Conservation (phyloP, 148 eudicot genomes). For the Chenopodium suecicum region DNA sequence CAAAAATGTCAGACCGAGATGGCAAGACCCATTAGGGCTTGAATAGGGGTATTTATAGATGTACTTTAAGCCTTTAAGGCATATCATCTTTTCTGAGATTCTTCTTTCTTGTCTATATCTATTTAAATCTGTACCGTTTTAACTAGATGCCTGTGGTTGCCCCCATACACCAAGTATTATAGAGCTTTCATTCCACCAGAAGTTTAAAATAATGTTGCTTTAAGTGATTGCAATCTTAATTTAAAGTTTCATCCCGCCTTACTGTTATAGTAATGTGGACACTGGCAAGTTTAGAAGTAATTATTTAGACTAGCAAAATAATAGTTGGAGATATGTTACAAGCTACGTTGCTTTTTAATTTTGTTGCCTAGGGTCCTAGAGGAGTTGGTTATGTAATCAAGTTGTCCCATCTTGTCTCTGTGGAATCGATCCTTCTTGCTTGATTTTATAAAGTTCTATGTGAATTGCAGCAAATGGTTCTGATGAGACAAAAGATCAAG, state of each 20-base stretch:
- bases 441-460: slow-evolving; percentile 1
- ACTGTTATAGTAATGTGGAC: background rate
- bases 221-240: too few species aligned
- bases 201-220: background rate
- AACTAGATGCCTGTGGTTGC: too few species aligned
- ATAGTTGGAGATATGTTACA: background rate
- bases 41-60: too few species aligned
- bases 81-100: too few species aligned
- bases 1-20: too few species aligned
- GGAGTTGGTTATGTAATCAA: background rate
- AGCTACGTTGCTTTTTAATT: background rate
- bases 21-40: too few species aligned
- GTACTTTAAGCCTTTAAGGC: too few species aligned
- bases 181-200: background rate
- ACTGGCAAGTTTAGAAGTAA: background rate
- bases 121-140: too few species aligned
- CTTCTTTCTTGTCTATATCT: too few species aligned
- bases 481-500: slow-evolving; percentile 68
- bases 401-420: slow-evolving; percentile 5
- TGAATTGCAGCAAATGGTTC: slow-evolving; percentile 67
- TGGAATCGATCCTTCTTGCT: background rate
- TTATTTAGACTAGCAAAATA: background rate
- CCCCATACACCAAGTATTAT: too few species aligned
- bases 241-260: background rate
- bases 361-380: background rate